Percentiles rank a stretch among this genome's conserved stretches.
These are phyloP conservation scores for Phytophthora cryptogea DNA, from an alignment of 352 stramenopile species.

Conservation along the genomic window DNA sequence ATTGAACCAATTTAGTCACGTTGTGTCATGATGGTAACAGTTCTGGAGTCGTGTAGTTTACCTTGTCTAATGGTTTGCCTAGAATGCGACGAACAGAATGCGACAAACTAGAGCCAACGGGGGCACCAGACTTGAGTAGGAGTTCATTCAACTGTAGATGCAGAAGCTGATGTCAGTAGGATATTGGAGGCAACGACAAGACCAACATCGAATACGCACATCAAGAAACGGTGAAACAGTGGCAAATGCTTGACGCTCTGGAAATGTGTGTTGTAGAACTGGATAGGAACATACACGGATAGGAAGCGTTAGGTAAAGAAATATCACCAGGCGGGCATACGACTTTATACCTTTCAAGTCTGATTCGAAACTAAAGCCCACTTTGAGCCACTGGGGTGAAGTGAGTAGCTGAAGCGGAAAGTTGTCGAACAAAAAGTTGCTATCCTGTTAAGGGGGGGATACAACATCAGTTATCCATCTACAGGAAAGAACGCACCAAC, in stretches of 20 bases:
- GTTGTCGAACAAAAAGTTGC: conserved; percentile 46
- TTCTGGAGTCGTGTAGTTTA: conserved; percentile 9
- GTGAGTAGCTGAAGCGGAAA: conserved; percentile 50
- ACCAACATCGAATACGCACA: conserved; percentile 17
- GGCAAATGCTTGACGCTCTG: conserved; percentile 47
- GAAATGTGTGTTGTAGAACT: conserved; percentile 73
- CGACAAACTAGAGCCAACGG: conserved; percentile 48
- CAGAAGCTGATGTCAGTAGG: conserved; percentile 5
- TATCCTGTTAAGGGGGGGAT: conserved; percentile 31
- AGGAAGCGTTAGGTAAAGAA: background rate
- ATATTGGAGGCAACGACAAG: background rate
- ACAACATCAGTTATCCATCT: conserved; percentile 2
- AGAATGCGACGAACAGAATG: conserved; percentile 42
- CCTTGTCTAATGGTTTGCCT: conserved; percentile 69
- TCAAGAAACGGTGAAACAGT: conserved; percentile 53
- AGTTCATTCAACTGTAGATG: conserved; percentile 37
- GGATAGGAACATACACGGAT: background rate
- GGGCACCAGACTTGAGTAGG: conserved; percentile 24
- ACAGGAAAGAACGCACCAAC: background rate
- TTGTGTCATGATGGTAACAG: background rate
- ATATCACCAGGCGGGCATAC: background rate
- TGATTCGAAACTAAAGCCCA: conserved; percentile 72
- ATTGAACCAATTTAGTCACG: background rate
- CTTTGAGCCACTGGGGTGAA: conserved; percentile 44
- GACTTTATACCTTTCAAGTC: conserved; percentile 59